Conservation (phyloP, 805 yeast genomes). For the Teunomyces pallodes region DNA sequence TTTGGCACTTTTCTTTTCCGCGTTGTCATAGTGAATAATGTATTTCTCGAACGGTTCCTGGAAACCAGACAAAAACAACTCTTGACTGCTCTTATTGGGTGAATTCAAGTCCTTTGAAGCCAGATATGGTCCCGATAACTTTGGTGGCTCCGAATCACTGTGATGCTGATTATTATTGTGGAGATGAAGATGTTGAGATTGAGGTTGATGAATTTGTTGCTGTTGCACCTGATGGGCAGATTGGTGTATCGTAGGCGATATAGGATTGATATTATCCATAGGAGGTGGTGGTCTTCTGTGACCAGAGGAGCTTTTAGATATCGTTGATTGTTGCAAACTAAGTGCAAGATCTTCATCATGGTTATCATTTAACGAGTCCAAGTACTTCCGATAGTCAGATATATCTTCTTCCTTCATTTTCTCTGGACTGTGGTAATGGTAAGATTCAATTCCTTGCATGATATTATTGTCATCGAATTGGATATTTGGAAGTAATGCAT, state of each 20-base stretch:
- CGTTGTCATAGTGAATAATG: constrained; percentile 18
- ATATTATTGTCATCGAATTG: constrained; percentile 18
- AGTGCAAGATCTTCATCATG: constrained; percentile 1
- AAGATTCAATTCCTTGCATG: not conserved
- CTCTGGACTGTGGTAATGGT: not conserved
- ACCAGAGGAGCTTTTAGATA: not conserved
- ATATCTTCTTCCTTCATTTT: constrained; percentile 7
- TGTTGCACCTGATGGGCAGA: not conserved
- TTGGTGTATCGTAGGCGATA: not conserved
- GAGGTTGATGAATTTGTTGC: too few species aligned
- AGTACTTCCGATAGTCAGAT: constrained; percentile 23
- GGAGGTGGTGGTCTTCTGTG: constrained; percentile 7
- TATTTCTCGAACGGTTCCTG: constrained; percentile 28
- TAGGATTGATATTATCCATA: not conserved
- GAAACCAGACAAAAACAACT: constrained; percentile 8
- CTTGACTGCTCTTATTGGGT: not conserved
- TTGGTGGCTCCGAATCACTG: not conserved
- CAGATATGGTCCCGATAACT: not conserved
- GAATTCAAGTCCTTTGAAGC: not conserved
- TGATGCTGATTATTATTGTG: not conserved
- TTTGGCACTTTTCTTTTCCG: constrained; percentile 5
- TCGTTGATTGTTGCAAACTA: not conserved
- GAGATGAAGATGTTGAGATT: too few species aligned
- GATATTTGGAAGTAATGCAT: constrained; percentile 23
- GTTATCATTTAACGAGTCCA: constrained; percentile 14